Base-by-base conservation (phyloP, 1,284 basidiomycete species). In the Kwoniella shivajii region DNA sequence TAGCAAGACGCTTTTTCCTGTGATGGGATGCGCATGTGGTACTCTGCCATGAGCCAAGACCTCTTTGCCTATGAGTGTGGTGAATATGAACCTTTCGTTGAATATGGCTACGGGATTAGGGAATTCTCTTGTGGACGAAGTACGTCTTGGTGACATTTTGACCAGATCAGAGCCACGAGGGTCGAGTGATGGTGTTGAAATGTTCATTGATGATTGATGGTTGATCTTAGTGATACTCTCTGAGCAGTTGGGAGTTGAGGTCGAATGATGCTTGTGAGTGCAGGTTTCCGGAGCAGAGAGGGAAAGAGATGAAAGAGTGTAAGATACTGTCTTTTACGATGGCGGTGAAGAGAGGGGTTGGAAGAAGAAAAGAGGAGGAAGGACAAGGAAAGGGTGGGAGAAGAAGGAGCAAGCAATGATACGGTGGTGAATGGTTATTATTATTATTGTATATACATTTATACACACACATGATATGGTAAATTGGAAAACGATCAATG, bases 61-160 rank as follows among this genome's bases (percentile, higher is more conserved):
- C 6, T 74, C 67, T 44, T 54, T 56, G 7, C 53, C 30, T 0
- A 59, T 52, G 16, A 77, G 61, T 2, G 75, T 75, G 13, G 76
- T 76, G 61, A 78, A 78, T 54, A 75, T 42, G 54, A 77, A 68
- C 13, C 60, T 53, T 7, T 70, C 62, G 26, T 57, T 60, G 58
- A 73, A 73, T 7, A 71, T 46, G 11, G 75, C 76, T 16, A 72
- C 63, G 5, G 60, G 57, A 41, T 71, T 68, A 0, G 75, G 74
- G 43, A 78, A 67, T 2, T 45, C n/a, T 44, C 61, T 39, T 10
- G 33, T 47, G 13, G 43, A 38, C 30, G 44, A 33, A 26, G 31
- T 16, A 33, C 6, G 50, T 33, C 13, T 14, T 34, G 45, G 39
- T 22, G 45, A 44, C 43, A 48, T 45, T 29, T 38, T 39, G 50